A percentile compares a stretch with the other conserved stretches of the same genome.
Evolutionary conservation across 805 yeast genomes (phyloP).

Genomic region (Ogataea pini): DNA sequence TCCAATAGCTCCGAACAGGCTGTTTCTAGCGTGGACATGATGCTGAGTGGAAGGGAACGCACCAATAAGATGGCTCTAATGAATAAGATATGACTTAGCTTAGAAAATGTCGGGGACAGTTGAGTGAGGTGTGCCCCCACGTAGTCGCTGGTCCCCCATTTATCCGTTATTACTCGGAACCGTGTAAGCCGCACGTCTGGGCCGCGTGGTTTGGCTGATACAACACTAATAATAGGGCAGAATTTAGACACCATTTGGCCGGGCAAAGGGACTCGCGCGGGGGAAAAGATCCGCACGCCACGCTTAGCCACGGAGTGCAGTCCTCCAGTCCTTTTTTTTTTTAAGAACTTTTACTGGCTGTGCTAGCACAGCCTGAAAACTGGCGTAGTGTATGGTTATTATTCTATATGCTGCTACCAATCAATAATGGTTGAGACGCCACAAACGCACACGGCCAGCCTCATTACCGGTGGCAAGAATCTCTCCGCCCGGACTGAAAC

Average conservation of each 20-base stretch:
- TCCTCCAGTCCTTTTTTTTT: conserved; percentile 2
- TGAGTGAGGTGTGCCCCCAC: too few relatives aligned
- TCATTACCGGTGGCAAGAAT: conserved; percentile 89
- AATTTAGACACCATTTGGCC: not conserved
- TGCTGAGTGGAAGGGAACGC: too few relatives aligned
- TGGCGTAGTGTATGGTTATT: not conserved
- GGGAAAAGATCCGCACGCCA: too few relatives aligned
- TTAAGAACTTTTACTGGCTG: not conserved
- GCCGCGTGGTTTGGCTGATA: not conserved
- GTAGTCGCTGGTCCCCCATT: conserved; percentile 1
- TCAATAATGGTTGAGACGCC: conserved; percentile 83
- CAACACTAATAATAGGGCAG: not conserved
- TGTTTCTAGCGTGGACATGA: not conserved
- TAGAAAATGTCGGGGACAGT: too few relatives aligned
- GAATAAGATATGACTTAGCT: too few relatives aligned
- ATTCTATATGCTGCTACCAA: not conserved
- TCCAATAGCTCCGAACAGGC: conserved; percentile 1
- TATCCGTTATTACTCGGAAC: not conserved
- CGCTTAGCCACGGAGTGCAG: conserved; percentile 1
- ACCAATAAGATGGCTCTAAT: too few relatives aligned
- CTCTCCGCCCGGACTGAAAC: conserved; percentile 79
- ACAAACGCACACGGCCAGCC: conserved; percentile 84
- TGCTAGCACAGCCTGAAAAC: not conserved
- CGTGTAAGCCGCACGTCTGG: conserved; percentile 4
- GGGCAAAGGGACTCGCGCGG: not conserved